Evolutionary conservation across 2,329 filamentous ascomycete genomes (phyloP).

Genomic region (Fusarium coicis): DNA sequence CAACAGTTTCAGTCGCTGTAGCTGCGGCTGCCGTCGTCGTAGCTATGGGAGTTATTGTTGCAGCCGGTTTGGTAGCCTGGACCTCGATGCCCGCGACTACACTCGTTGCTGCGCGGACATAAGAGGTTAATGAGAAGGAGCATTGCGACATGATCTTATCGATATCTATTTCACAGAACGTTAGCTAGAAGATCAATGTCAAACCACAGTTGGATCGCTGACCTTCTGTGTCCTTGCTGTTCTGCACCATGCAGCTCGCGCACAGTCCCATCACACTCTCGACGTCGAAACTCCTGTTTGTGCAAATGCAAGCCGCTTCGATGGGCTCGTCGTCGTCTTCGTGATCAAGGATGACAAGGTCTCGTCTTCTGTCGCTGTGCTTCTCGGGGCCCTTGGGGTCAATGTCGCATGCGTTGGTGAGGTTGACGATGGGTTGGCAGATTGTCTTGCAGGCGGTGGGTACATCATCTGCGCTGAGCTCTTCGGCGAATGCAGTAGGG

Average conservation of each 20-base stretch:
- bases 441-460: not conserved
- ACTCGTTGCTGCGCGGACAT: not conserved
- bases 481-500: fast-evolving
- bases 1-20: not conserved
- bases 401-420: conserved; percentile 8
- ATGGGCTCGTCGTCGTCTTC: not conserved
- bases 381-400: not conserved
- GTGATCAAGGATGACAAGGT: not conserved
- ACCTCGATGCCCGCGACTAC: not conserved
- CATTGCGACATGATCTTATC: conserved; percentile 8
- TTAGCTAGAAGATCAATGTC: fast-evolving
- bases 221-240: conserved; percentile 1
- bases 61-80: not conserved
- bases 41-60: not conserved
- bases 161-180: fast-evolving
- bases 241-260: not conserved
- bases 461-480: not conserved
- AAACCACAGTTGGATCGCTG: fast-evolving
- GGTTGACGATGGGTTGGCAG: conserved; percentile 7
- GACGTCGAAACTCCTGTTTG: not conserved
- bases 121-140: not conserved
- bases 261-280: not conserved
- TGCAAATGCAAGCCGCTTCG: not conserved
- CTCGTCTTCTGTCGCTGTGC: not conserved
- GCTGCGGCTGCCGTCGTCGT: not conserved